Evolutionary conservation across 2,329 filamentous ascomycete genomes (phyloP).

Genomic region (Arthrobotrys megalospora): DNA sequence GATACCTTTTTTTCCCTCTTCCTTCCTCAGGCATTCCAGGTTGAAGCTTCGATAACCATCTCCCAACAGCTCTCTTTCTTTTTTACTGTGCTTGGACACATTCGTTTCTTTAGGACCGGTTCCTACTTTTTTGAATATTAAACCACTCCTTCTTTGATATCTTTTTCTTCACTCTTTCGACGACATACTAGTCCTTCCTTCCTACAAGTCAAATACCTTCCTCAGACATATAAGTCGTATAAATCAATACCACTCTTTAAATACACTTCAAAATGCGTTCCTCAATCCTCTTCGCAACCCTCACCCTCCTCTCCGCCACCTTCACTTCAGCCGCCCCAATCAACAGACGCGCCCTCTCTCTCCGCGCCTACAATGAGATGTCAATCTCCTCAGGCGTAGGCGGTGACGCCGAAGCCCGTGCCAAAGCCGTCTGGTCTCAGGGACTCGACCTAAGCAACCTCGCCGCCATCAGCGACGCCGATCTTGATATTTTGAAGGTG

Average conservation of each 20-base stretch:
- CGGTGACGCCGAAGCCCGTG: conserved; percentile 69
- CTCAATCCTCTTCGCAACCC: conserved; percentile 33
- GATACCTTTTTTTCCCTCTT: conserved; percentile 18
- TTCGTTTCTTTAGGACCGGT: conserved; percentile 56
- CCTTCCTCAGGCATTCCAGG: conserved; percentile 58
- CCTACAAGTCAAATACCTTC: background rate
- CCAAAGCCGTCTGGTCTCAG: conserved; percentile 67
- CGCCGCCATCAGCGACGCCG: conserved; percentile 69
- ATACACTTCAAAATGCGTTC: conserved; percentile 53
- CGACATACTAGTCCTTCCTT: background rate
- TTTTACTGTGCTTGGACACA: conserved; percentile 45
- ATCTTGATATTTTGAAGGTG: conserved; percentile 71
- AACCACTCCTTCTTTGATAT: conserved; percentile 2
- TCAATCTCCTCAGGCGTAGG: conserved; percentile 70
- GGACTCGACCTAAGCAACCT: conserved; percentile 69
- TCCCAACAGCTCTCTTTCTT: conserved; percentile 21
- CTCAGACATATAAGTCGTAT: background rate
- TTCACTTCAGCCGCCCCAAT: conserved; percentile 43
- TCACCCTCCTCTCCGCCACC: conserved; percentile 57
- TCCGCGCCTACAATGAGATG: conserved; percentile 68
- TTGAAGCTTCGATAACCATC: conserved; percentile 54
- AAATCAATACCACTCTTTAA: background rate
- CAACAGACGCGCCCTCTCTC: conserved; percentile 59
- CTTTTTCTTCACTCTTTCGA: conserved; percentile 6
- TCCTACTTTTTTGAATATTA: conserved; percentile 27